Percentiles rank a stretch among this genome's conserved stretches.
Conservation (phyloP, 495 filamentous ascomycete genomes). For the Aspergillus sclerotioniger region DNA sequence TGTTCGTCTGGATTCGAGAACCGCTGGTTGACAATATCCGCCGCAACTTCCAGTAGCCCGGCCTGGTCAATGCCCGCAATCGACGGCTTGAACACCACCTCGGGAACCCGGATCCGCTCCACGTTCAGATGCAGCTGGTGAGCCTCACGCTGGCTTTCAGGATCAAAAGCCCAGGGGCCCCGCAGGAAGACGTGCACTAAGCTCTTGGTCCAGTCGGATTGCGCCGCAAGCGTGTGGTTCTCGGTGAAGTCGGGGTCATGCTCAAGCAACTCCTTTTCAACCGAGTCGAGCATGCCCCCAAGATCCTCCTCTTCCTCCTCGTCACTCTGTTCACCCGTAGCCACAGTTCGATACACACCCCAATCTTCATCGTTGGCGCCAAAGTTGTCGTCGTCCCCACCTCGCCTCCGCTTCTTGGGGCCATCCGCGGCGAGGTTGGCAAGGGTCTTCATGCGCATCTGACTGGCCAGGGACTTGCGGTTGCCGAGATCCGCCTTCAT, state of each 20-base stretch:
- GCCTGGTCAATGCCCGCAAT: conserved; percentile 96
- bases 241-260: conserved; percentile 88
- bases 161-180: conserved; percentile 82
- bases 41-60: conserved; percentile 84
- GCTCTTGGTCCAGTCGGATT: conserved; percentile 89
- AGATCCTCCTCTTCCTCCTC: conserved; percentile 87
- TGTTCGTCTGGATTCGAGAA: conserved; percentile 57
- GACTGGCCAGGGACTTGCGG: conserved; percentile 89
- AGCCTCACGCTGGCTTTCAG: conserved; percentile 72
- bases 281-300: conserved; percentile 60
- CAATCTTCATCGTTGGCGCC: conserved; percentile 97
- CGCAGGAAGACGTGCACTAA: conserved; percentile 85
- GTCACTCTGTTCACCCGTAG: conserved; percentile 71
- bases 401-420: conserved; percentile 79
- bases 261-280: conserved; percentile 81
- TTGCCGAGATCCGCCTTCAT: conserved; percentile 91
- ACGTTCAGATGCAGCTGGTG: conserved; percentile 95
- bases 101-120: conserved; percentile 92
- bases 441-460: conserved; percentile 97
- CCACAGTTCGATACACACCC: conserved; percentile 91
- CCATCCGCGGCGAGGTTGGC: conserved; percentile 92
- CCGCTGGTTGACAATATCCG: conserved; percentile 78
- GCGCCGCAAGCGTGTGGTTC: conserved; percentile 84
- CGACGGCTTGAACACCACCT: conserved; percentile 91
- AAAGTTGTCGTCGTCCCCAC: conserved; percentile 83